These are phyloP conservation scores for Phytopythium aichiense DNA, from an alignment of 352 stramenopile species.

Conservation along the genomic window DNA sequence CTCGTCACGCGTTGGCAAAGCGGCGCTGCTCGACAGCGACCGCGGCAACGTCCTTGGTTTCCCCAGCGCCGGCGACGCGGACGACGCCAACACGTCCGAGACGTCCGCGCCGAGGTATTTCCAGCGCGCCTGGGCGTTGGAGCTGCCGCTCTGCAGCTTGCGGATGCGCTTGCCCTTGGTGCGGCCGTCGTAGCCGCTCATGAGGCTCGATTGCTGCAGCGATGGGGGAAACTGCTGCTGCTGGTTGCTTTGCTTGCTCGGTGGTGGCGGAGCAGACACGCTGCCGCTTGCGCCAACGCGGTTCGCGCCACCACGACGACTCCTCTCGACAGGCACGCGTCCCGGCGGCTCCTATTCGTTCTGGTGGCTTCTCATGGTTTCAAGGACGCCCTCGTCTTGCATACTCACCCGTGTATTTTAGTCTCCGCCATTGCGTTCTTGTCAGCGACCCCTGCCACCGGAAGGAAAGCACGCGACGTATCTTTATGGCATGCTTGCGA, in stretches of 20 bases:
- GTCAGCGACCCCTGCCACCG: not conserved
- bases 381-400: not conserved
- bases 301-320: not conserved
- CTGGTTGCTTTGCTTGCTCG: not conserved
- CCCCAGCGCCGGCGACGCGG: constrained; percentile 7
- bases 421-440: not conserved
- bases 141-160: constrained; percentile 41
- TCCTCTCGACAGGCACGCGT: not conserved
- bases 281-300: not conserved
- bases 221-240: not conserved
- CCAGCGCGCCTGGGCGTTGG: constrained; percentile 48
- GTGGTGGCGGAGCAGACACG: not conserved
- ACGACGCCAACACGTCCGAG: constrained; percentile 34
- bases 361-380: not conserved
- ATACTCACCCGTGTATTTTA: not conserved
- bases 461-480: not conserved
- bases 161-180: constrained; percentile 55
- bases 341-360: not conserved
- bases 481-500: not conserved
- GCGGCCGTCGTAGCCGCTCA: constrained; percentile 26
- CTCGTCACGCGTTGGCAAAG: constrained; percentile 5
- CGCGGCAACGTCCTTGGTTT: constrained; percentile 7
- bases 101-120: constrained; percentile 46
- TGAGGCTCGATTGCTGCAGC: not conserved
- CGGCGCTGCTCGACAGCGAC: constrained; percentile 3